Percentiles rank a stretch among this genome's conserved stretches.
Conservation (phyloP, 192 early-diverging fungal genomes). For the Umbelopsis sp. region DNA sequence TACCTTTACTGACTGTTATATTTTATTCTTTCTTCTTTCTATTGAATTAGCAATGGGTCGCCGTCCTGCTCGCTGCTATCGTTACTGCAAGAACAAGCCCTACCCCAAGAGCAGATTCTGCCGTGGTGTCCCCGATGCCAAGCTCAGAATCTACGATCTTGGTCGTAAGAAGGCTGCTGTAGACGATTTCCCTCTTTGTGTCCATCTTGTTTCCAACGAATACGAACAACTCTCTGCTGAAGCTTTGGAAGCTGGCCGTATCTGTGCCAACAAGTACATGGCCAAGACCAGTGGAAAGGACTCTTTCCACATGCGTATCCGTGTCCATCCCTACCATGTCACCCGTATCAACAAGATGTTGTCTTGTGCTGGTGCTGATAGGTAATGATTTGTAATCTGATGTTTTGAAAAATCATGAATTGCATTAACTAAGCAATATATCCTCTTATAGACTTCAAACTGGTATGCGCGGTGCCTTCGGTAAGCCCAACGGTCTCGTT, state of each 20-base stretch:
- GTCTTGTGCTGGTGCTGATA: conserved; percentile 99
- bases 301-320: conserved; percentile 98
- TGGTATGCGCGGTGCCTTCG: conserved; percentile 99
- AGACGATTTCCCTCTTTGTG: conserved; percentile 95
- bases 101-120: conserved; percentile 98
- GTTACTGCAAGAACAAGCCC: conserved; percentile 99
- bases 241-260: conserved; percentile 97
- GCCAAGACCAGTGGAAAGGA: conserved; percentile 96
- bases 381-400: conserved; percentile 31
- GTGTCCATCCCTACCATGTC: conserved; percentile 99
- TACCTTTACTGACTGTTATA: background rate
- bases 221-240: conserved; percentile 99
- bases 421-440: background rate
- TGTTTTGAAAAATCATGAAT: background rate
- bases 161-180: conserved; percentile 97
- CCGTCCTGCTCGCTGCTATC: conserved; percentile 98
- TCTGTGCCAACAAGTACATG: conserved; percentile 99
- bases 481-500: conserved; percentile 93
- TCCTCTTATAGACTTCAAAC: conserved; percentile 75
- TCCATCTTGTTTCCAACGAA: conserved; percentile 97
- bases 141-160: conserved; percentile 97
- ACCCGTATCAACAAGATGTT: conserved; percentile 99
- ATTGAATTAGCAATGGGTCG: conserved; percentile 78
- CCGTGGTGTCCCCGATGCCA: conserved; percentile 99
- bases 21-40: background rate